A percentile compares a stretch with the other conserved stretches of the same genome.
phyloP scores from a whole-genome alignment of 768 basidiomycete genomes.

The Mycena maculata region DNA sequence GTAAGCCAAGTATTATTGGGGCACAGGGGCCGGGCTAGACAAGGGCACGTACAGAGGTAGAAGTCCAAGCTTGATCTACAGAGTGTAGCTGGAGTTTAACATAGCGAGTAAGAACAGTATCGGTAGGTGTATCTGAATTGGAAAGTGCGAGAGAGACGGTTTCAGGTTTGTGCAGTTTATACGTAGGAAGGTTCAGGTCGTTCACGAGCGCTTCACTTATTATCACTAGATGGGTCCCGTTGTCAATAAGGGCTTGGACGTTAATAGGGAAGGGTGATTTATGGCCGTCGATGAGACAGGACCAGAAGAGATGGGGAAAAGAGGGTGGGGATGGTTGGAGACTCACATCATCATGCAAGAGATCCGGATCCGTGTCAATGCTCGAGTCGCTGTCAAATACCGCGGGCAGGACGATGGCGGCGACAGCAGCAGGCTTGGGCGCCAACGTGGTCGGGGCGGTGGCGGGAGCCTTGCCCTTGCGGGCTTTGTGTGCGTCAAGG shows the following conservation, averaged over 20 bases:
- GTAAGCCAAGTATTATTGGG: neutral
- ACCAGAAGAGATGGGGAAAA: constrained; percentile 16
- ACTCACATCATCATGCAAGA: neutral
- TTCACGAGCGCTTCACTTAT: neutral
- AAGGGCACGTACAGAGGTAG: neutral
- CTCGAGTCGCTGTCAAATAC: neutral
- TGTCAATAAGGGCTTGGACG: constrained; percentile 10
- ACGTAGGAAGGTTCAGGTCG: neutral
- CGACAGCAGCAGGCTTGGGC: neutral
- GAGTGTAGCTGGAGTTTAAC: neutral
- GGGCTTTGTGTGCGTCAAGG: neutral
- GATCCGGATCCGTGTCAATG: neutral
- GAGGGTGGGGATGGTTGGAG: neutral
- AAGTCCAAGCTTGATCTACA: neutral
- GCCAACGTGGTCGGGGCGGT: neutral
- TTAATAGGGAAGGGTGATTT: neutral
- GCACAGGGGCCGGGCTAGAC: neutral
- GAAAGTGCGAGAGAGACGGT: neutral
- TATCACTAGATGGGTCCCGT: constrained; percentile 8
- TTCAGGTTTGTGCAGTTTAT: neutral
- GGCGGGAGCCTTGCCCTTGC: neutral
- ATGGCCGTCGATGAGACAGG: constrained; percentile 10
- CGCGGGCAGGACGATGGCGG: neutral
- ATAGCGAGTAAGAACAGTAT: neutral
- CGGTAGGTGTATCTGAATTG: too few relatives aligned